phyloP scores from a whole-genome alignment of 2,329 filamentous ascomycete species.

The Epichloe hybrida region DNA sequence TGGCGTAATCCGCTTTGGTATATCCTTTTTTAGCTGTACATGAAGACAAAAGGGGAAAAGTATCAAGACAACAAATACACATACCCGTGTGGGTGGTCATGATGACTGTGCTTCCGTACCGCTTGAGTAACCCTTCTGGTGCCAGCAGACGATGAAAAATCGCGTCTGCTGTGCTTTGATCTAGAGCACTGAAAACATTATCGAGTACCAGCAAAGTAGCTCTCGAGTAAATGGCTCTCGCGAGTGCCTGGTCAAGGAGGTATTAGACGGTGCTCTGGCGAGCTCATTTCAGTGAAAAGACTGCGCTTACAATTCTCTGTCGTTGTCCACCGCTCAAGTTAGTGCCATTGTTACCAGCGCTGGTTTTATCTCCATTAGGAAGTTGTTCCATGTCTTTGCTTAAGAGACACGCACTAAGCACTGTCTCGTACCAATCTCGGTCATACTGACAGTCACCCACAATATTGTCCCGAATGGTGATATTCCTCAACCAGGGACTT shows the following conservation, averaged over 20 bases:
- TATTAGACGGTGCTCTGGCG: background rate
- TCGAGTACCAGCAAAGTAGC: conserved; percentile 2
- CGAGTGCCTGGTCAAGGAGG: conserved; percentile 16
- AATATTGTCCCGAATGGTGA: conserved; percentile 13
- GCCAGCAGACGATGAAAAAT: conserved; percentile 3
- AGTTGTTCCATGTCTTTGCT: conserved; percentile 14
- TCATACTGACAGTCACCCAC: conserved; percentile 9
- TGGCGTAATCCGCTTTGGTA: background rate
- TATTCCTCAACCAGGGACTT: conserved; percentile 12
- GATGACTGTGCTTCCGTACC: conserved; percentile 1
- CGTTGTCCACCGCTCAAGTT: conserved; percentile 24
- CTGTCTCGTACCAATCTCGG: conserved; percentile 8
- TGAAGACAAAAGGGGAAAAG: too few relatives aligned
- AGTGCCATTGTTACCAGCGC: conserved; percentile 22
- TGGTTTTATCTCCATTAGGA: conserved; percentile 16
- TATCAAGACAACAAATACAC: too few relatives aligned
- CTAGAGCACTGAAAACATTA: conserved; percentile 3
- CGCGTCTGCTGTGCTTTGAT: conserved; percentile 1
- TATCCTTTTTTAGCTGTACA: background rate
- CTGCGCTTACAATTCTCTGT: conserved; percentile 16
- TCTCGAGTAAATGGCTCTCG: conserved; percentile 27
- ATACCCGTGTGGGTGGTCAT: conserved; percentile 5
- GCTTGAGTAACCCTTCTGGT: background rate
- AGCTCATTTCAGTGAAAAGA: background rate
- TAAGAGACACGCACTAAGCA: conserved; percentile 9